phyloP scores from a whole-genome alignment of 1,284 basidiomycete genomes.

The Ceratobasidium theobromae region DNA sequence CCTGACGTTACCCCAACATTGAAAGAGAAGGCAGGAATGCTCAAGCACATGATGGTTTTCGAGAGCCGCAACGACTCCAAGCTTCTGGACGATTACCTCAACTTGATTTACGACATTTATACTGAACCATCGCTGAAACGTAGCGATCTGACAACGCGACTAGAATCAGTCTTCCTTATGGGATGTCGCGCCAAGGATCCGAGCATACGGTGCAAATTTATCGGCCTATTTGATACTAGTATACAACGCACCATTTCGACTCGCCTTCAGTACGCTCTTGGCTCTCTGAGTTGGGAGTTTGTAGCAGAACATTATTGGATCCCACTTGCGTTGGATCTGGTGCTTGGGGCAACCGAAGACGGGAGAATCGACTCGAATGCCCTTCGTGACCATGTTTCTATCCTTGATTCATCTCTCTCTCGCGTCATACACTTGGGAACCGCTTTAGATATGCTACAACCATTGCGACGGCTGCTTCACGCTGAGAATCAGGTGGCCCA shows the following conservation, averaged over 20 bases:
- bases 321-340: slow-evolving; percentile 84
- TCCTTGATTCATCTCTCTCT: slow-evolving; percentile 35
- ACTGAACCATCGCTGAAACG: slow-evolving; percentile 81
- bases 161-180: slow-evolving; percentile 92
- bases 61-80: slow-evolving; percentile 73
- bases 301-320: slow-evolving; percentile 96
- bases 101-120: slow-evolving; percentile 94
- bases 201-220: slow-evolving; percentile 79
- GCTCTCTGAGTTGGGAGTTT: slow-evolving; percentile 95
- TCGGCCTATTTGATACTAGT: slow-evolving; percentile 88
- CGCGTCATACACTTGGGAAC: slow-evolving; percentile 46
- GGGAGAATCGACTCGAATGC: slow-evolving; percentile 36
- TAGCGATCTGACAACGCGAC: slow-evolving; percentile 90
- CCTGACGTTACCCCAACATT: slow-evolving; percentile 83
- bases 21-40: slow-evolving; percentile 91
- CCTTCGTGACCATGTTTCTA: slow-evolving; percentile 39
- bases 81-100: slow-evolving; percentile 83
- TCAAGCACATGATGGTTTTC: slow-evolving; percentile 90
- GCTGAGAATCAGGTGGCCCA: slow-evolving; percentile 79
- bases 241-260: slow-evolving; percentile 81
- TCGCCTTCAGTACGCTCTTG: slow-evolving; percentile 88
- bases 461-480: slow-evolving; percentile 83
- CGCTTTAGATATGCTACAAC: slow-evolving; percentile 61
- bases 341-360: slow-evolving; percentile 78
- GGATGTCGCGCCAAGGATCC: slow-evolving; percentile 88